A percentile compares a stretch with the other conserved stretches of the same genome.
Evolutionary conservation across 768 basidiomycete species (phyloP).

Genomic region (Mycena galopus): DNA sequence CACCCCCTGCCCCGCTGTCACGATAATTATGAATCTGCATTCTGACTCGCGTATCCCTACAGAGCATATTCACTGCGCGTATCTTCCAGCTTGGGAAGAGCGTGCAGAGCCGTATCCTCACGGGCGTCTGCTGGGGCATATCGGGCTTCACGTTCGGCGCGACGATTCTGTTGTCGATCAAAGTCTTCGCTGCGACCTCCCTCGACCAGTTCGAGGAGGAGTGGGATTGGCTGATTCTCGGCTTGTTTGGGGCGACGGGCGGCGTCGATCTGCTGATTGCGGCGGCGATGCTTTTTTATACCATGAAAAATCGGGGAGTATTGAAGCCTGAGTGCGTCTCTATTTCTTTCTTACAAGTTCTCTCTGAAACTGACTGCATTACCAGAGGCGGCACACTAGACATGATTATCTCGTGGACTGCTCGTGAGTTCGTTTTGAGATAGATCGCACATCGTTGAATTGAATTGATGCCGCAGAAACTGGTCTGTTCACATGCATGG

Average conservation of each 20-base stretch:
- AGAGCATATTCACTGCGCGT: slow-evolving; percentile 34
- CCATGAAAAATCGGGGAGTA: slow-evolving; percentile 9
- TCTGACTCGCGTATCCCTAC: not conserved
- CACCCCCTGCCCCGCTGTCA: no score
- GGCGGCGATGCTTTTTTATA: slow-evolving; percentile 27
- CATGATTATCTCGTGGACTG: slow-evolving; percentile 29
- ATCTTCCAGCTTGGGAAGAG: slow-evolving; percentile 30
- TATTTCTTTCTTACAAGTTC: not conserved
- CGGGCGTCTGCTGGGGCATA: slow-evolving; percentile 27
- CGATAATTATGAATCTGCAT: not conserved
- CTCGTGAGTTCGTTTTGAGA: slow-evolving; percentile 6
- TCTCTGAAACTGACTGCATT: not conserved
- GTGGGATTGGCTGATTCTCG: slow-evolving; percentile 33
- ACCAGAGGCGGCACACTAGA: slow-evolving; percentile 20
- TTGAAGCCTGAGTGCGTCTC: slow-evolving; percentile 20
- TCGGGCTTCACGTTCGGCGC: slow-evolving; percentile 31
- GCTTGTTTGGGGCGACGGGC: slow-evolving; percentile 23
- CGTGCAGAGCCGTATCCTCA: slow-evolving; percentile 17
- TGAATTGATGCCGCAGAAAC: slow-evolving; percentile 19
- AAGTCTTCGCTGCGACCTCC: slow-evolving; percentile 21
- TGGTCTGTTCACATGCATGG: slow-evolving; percentile 28
- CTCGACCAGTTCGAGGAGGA: slow-evolving; percentile 28
- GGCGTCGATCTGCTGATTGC: slow-evolving; percentile 28
- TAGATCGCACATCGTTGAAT: not conserved
- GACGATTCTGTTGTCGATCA: slow-evolving; percentile 27